These are phyloP conservation scores for Pholiota microspora DNA, from an alignment of 768 basidiomycete genomes.

Conservation along the genomic window DNA sequence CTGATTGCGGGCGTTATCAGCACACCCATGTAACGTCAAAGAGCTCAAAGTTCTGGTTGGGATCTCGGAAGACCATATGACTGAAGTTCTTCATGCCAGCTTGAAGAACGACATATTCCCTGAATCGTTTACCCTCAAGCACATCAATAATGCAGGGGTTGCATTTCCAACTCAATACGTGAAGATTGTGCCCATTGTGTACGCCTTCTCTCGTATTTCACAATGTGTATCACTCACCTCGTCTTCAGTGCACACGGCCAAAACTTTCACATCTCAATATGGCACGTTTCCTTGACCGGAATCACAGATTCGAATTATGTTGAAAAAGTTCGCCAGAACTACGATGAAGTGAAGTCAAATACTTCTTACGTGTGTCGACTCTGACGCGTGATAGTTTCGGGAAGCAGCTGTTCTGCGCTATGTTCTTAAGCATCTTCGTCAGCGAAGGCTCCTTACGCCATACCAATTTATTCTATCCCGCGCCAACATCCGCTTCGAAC, in stretches of 20 bases:
- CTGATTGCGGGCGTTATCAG: slow-evolving; percentile 32
- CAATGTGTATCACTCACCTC: not conserved
- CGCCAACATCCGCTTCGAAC: slow-evolving; percentile 58
- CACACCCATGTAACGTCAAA: slow-evolving; percentile 84
- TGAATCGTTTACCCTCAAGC: slow-evolving; percentile 62
- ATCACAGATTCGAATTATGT: slow-evolving; percentile 56
- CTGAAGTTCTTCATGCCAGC: slow-evolving; percentile 57
- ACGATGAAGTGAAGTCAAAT: slow-evolving; percentile 58
- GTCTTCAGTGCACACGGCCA: slow-evolving; percentile 59
- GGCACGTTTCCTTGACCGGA: slow-evolving; percentile 67
- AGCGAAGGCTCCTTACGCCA: slow-evolving; percentile 67
- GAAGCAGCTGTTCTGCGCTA: slow-evolving; percentile 66
- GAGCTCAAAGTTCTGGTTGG: slow-evolving; percentile 77
- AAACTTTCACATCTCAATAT: slow-evolving; percentile 78
- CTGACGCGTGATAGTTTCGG: slow-evolving; percentile 45
- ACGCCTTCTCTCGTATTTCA: slow-evolving; percentile 24
- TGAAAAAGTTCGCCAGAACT: slow-evolving; percentile 45
- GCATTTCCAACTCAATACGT: slow-evolving; percentile 65
- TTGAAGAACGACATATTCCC: slow-evolving; percentile 64
- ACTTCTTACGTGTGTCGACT: not conserved
- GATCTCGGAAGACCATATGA: slow-evolving; percentile 61
- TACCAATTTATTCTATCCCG: slow-evolving; percentile 57
- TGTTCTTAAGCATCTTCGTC: slow-evolving; percentile 74
- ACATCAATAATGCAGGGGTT: slow-evolving; percentile 55
- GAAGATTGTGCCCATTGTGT: slow-evolving; percentile 78